Conservation (phyloP, 2,329 filamentous ascomycete species). For the Waltergamsia citrina region DNA sequence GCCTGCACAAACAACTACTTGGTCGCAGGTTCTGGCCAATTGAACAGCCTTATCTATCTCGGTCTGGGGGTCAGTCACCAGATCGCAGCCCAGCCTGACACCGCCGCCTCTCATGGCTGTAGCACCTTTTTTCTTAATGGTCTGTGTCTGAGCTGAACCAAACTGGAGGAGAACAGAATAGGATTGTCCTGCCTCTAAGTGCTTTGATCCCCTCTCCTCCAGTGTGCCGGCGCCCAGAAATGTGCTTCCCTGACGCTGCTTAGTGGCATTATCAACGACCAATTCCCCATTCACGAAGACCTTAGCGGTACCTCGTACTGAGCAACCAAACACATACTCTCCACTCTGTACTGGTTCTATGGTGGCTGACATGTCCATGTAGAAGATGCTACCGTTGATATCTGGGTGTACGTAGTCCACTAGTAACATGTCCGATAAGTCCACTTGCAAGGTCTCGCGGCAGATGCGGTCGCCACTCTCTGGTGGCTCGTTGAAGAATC, state of each 20-base stretch:
- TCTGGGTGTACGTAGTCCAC: constrained; percentile 15
- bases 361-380: neutral
- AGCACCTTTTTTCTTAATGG: constrained; percentile 7
- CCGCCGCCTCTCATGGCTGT: constrained; percentile 8
- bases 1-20: constrained; percentile 43
- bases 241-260: constrained; percentile 18
- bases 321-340: constrained; percentile 19
- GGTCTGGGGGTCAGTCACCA: constrained; percentile 4
- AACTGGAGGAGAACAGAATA: constrained; percentile 9
- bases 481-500: constrained; percentile 10
- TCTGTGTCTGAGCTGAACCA: constrained; percentile 6
- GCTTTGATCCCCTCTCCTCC: constrained; percentile 14
- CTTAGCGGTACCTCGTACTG: constrained; percentile 18
- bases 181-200: constrained; percentile 2
- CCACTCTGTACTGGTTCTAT: constrained; percentile 5
- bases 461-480: constrained; percentile 2
- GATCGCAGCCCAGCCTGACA: constrained; percentile 8
- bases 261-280: constrained; percentile 18
- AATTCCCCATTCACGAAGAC: constrained; percentile 21
- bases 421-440: constrained; percentile 13
- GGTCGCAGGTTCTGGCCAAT: constrained; percentile 42
- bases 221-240: constrained; percentile 23
- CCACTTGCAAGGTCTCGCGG: constrained; percentile 12
- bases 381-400: constrained; percentile 2
- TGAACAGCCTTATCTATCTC: constrained; percentile 7